Percentiles rank a stretch among this genome's conserved stretches.
phyloP scores from a whole-genome alignment of 2,329 filamentous ascomycete genomes.

The Pseudocercospora eumusae region DNA sequence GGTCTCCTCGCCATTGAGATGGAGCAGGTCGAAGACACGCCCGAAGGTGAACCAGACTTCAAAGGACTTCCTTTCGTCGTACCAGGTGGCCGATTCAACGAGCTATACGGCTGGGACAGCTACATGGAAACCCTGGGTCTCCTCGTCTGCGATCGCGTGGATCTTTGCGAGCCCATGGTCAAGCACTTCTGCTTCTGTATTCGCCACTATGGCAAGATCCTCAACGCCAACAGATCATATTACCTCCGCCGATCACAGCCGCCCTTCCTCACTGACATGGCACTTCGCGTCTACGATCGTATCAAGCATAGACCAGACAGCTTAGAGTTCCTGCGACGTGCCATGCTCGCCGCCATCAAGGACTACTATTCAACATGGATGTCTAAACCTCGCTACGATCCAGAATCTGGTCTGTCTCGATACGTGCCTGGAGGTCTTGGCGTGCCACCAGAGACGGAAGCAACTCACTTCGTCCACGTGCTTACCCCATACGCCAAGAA shows the following conservation, averaged over 20 bases:
- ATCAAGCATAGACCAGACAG: slow-evolving; percentile 84
- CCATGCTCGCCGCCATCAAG: slow-evolving; percentile 91
- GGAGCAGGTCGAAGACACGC: slow-evolving; percentile 64
- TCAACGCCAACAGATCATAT: slow-evolving; percentile 95
- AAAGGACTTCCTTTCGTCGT: slow-evolving; percentile 92
- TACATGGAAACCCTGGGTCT: slow-evolving; percentile 97
- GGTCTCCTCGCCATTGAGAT: slow-evolving; percentile 88
- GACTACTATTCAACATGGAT: slow-evolving; percentile 93
- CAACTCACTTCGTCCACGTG: slow-evolving; percentile 80
- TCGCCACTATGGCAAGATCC: slow-evolving; percentile 95
- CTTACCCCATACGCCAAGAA: slow-evolving; percentile 81
- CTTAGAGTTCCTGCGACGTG: slow-evolving; percentile 74
- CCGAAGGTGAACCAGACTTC: slow-evolving; percentile 69
- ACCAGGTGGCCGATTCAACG: slow-evolving; percentile 95
- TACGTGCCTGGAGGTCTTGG: slow-evolving; percentile 82
- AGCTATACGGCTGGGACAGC: slow-evolving; percentile 97
- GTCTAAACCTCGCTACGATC: slow-evolving; percentile 69
- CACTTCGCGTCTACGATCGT: slow-evolving; percentile 86
- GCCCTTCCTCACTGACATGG: slow-evolving; percentile 97
- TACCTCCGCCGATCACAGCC: slow-evolving; percentile 93
- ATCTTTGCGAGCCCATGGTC: slow-evolving; percentile 92
- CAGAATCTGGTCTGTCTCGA: slow-evolving; percentile 74
- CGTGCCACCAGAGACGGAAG: slow-evolving; percentile 88
- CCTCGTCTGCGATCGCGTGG: slow-evolving; percentile 77
- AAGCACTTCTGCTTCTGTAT: slow-evolving; percentile 98